phyloP scores from a whole-genome alignment of 1,284 basidiomycete genomes.

The Takashimella tepidaria region DNA sequence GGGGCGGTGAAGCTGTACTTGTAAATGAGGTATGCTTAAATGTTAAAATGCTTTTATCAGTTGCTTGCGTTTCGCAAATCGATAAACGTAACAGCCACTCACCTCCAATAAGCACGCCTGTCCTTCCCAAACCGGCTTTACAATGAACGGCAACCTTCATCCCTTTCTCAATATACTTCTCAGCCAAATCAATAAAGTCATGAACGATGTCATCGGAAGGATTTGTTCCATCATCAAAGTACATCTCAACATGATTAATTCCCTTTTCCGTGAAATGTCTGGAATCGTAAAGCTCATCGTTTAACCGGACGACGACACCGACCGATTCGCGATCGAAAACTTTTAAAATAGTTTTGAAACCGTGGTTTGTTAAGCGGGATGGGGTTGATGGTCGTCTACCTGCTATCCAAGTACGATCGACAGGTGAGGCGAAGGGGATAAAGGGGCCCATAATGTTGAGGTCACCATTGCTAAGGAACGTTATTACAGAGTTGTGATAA shows the following conservation, averaged over 20 bases:
- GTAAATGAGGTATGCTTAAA: conserved; percentile 87
- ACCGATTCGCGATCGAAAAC: conserved; percentile 85
- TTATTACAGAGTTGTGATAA: background rate
- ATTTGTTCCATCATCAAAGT: conserved; percentile 83
- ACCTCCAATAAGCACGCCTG: conserved; percentile 82
- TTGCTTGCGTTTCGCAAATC: too few species aligned
- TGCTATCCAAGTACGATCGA: conserved; percentile 50
- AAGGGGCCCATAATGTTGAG: conserved; percentile 87
- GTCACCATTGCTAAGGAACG: conserved; percentile 67
- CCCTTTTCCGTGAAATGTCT: conserved; percentile 76
- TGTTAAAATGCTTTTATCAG: conserved; percentile 15
- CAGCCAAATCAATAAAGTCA: conserved; percentile 79
- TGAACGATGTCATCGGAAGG: conserved; percentile 91
- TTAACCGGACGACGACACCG: conserved; percentile 88
- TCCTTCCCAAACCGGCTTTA: conserved; percentile 46
- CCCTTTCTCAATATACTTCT: conserved; percentile 65
- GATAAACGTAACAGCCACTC: conserved; percentile 4
- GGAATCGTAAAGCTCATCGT: conserved; percentile 90
- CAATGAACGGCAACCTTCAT: conserved; percentile 79
- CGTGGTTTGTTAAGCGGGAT: conserved; percentile 32
- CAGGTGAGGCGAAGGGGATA: conserved; percentile 93
- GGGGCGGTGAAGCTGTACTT: conserved; percentile 98
- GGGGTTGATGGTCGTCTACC: background rate
- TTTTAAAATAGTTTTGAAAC: conserved; percentile 81
- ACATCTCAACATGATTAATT: conserved; percentile 76